These are phyloP conservation scores for Protomyces arabidopsidicola DNA, from an alignment of 1,139 yeast genomes.

Conservation along the genomic window DNA sequence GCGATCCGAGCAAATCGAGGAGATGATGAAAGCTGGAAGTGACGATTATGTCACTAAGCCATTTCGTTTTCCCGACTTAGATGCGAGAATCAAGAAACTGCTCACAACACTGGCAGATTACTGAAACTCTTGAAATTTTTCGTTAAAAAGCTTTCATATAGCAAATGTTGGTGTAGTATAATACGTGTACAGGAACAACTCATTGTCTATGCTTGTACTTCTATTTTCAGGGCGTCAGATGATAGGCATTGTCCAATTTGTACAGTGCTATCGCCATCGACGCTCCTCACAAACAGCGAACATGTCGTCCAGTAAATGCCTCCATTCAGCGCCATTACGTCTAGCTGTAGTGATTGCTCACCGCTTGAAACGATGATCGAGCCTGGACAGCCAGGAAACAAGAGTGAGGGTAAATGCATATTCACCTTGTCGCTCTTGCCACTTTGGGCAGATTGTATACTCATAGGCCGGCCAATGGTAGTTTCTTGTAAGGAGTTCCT, in stretches of 20 bases:
- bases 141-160: too few relatives aligned
- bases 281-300: not conserved
- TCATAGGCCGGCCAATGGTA: not conserved
- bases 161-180: too few relatives aligned
- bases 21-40: conserved; percentile 26
- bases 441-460: not conserved
- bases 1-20: conserved; percentile 17
- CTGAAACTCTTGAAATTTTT: not conserved
- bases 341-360: not conserved
- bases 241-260: not conserved
- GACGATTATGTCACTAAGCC: conserved; percentile 27
- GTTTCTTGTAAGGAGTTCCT: not conserved
- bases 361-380: not conserved
- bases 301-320: not conserved
- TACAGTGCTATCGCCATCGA: not conserved
- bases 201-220: not conserved
- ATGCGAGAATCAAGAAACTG: conserved; percentile 6
- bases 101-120: not conserved
- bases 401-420: not conserved
- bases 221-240: not conserved
- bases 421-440: not conserved
- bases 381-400: not conserved
- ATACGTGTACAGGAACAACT: too few relatives aligned
- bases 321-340: not conserved
- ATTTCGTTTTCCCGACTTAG: conserved; percentile 15